These are phyloP conservation scores for Penicillium robsamsonii DNA, from an alignment of 495 filamentous ascomycete genomes.

Conservation along the genomic window DNA sequence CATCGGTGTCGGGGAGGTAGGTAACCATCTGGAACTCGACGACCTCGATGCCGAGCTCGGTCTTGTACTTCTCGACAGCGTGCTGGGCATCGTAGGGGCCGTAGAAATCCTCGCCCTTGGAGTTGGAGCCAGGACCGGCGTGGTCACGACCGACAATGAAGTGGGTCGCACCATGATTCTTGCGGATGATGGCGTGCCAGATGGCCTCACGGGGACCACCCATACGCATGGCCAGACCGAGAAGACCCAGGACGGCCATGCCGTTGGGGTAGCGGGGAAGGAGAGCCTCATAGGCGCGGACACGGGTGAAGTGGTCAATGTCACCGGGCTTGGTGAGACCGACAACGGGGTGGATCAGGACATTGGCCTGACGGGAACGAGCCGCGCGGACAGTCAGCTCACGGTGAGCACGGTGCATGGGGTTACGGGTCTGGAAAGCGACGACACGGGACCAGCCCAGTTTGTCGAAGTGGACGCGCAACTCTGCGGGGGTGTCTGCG, in stretches of 20 bases:
- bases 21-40: conserved; percentile 99
- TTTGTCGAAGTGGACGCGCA: conserved; percentile 97
- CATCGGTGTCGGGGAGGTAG: conserved; percentile 93
- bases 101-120: conserved; percentile 94
- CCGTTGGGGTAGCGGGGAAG: conserved; percentile 97
- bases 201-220: conserved; percentile 96
- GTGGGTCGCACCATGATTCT: conserved; percentile 98
- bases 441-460: conserved; percentile 96
- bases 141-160: conserved; percentile 99
- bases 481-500: conserved; percentile 89
- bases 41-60: conserved; percentile 96
- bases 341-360: conserved; percentile 98
- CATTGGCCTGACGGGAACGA: conserved; percentile 91
- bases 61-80: conserved; percentile 93
- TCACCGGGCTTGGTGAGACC: conserved; percentile 98
- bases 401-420: conserved; percentile 97
- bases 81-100: conserved; percentile 98
- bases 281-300: conserved; percentile 95
- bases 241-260: conserved; percentile 95
- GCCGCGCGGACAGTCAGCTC: conserved; percentile 97
- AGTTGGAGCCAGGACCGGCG: conserved; percentile 95
- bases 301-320: conserved; percentile 99
- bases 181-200: conserved; percentile 99
- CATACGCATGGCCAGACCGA: conserved; percentile 98
- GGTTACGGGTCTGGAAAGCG: conserved; percentile 98